These are phyloP conservation scores for Amylostereum areolatum DNA, from an alignment of 1,284 basidiomycete species.

Conservation along the genomic window DNA sequence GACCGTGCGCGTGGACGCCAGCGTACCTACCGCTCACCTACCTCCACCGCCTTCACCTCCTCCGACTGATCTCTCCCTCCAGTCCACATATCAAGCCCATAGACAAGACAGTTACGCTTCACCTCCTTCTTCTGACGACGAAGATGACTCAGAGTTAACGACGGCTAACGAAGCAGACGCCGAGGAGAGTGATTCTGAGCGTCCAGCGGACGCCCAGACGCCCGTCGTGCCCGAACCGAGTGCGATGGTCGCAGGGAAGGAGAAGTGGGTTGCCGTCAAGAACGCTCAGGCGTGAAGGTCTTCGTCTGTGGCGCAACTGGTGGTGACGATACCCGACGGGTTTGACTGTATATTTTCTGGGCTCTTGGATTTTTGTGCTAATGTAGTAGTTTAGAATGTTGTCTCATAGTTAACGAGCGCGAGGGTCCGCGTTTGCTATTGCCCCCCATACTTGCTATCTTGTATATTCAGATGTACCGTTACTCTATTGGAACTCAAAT, in stretches of 20 bases:
- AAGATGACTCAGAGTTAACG: conserved; percentile 27
- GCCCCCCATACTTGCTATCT: too few relatives aligned
- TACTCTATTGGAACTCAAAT: too few relatives aligned
- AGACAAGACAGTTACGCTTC: conserved; percentile 6
- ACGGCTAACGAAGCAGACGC: conserved; percentile 64
- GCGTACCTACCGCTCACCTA: conserved; percentile 21
- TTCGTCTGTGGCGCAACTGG: too few relatives aligned
- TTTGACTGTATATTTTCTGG: too few relatives aligned
- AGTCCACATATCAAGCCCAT: conserved; percentile 1
- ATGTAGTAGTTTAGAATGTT: too few relatives aligned
- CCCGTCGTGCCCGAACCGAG: neutral
- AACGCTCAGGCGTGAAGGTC: conserved; percentile 6
- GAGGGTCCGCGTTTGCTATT: too few relatives aligned
- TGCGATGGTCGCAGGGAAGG: conserved; percentile 19
- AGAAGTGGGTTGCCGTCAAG: conserved; percentile 71
- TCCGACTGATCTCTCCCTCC: conserved; percentile 1
- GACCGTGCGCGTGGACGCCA: conserved; percentile 24
- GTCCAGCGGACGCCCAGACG: conserved; percentile 54
- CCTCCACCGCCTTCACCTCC: conserved; percentile 6
- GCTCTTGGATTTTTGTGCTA: too few relatives aligned
- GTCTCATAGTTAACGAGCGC: too few relatives aligned
- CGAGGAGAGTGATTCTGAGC: conserved; percentile 57
- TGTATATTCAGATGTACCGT: too few relatives aligned
- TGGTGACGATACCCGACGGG: too few relatives aligned
- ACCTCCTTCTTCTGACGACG: conserved; percentile 8